Base-by-base conservation (phyloP, 306 rosid species). In the Acacia crassicarpa region DNA sequence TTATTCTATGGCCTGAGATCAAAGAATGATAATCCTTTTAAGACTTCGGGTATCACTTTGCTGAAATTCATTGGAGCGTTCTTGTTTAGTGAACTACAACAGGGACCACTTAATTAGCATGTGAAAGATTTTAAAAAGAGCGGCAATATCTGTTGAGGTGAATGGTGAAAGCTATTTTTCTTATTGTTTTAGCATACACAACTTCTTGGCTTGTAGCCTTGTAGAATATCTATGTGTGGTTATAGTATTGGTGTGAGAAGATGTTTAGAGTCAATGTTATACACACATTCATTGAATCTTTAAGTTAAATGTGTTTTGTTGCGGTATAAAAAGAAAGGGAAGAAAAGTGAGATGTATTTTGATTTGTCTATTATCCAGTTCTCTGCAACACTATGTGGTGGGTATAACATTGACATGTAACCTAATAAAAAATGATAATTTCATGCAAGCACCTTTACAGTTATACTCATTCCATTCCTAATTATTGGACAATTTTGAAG, bases 1-100 rank as follows among this genome's bases (percentile, higher is more conserved):
- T 58, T 62, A 76, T 73, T 67, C 69, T 69, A 70, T 75, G 72
- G n/a, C 58, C 79, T 73, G 51, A 67, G 77, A 78, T 85, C 78
- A 27, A 72, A 85, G 74, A 73, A 70, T 40, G 66, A 41, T 51
- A 56, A 51, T 80, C 80, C 80, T 83, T 83, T 38, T 58, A 67
- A 67, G 74, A 67, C 69, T 46, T 67, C 22, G 67, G 86, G 56
- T 44, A 43, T 65, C 25, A 41, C 41, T 72, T 65, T 54, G 43
- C 80, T 76, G 84, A 63, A 53, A 54, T 63, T 61, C 59, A 35
- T 32, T 70, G 62, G 61, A 78, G 61, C 58, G 14, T 82, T 75
- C 76, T 13, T 76, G 76, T 74, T 81, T 41, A 41, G 72, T 75
- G 25, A 82, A 66, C 79, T 67, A 41, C 77, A 41, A 67, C 38